These are phyloP conservation scores for Ilex asprella DNA, from an alignment of 257 asterid species.

Conservation along the genomic window DNA sequence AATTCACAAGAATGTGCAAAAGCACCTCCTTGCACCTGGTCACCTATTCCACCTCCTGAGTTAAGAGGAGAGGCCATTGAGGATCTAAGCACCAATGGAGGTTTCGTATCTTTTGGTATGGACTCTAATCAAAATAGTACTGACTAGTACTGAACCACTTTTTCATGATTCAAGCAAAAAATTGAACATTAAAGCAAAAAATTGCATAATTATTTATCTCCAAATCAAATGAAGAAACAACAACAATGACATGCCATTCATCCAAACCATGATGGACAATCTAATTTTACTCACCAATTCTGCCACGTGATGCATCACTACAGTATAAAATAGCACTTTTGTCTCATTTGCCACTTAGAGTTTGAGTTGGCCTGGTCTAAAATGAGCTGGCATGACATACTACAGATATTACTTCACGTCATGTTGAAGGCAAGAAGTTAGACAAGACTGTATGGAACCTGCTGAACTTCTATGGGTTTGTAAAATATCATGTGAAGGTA, in stretches of 20 bases:
- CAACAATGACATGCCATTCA: no score
- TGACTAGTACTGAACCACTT: no score
- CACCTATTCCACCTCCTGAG: constrained; percentile 80
- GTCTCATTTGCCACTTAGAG: constrained; percentile 2
- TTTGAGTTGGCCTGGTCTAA: constrained; percentile 4
- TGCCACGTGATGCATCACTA: no score
- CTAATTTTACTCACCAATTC: no score
- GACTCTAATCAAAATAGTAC: not conserved
- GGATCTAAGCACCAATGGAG: constrained; percentile 83
- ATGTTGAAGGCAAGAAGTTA: constrained; percentile 66
- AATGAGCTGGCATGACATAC: constrained; percentile 10
- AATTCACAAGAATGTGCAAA: constrained; percentile 42
- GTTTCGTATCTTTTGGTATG: constrained; percentile 82
- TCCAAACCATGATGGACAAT: no score
- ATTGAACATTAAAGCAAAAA: no score
- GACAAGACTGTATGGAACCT: constrained; percentile 91
- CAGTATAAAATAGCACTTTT: not conserved
- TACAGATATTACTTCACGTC: constrained; percentile 63
- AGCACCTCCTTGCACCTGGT: constrained; percentile 87
- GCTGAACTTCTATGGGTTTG: constrained; percentile 67
- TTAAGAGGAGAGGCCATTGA: constrained; percentile 79
- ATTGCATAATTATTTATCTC: no score
- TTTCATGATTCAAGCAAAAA: no score
- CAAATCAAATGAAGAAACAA: no score
- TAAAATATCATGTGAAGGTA: constrained; percentile 85